Base-by-base conservation (phyloP, 2,329 filamentous ascomycete species). In the Pseudocercospora fuligena region DNA sequence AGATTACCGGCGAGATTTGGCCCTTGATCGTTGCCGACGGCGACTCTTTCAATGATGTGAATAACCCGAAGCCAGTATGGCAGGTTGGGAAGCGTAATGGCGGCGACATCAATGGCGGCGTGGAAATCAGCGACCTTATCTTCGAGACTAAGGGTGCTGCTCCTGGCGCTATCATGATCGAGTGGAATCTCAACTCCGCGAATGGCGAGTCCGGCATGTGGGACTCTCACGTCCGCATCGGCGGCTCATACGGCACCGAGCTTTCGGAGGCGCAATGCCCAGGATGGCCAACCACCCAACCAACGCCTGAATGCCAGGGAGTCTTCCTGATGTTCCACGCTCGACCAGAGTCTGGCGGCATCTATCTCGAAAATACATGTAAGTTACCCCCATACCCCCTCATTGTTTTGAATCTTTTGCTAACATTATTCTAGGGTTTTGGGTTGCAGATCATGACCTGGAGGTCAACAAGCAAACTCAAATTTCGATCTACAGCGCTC, bases 191-290 rank as follows among this genome's bases (percentile, higher is more conserved):
- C 49, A 88, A 88, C 51, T 90, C 88, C 40, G 78, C 85, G 3
- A 72, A 84, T 80, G 93, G 92, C 56, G 87, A 88, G 1, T 89
- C 89, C 21, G 94, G 89, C 69, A 89, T 97, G 80, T 99, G 94
- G 92, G 95, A 99, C 75, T 90, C 94, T n/a, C 95, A 99, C 83
- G 90, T 95, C 82, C 92, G 95, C 76, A 88, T 99, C 73, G 94
- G 93, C 73, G 95, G 95, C 51, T 89, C 90, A 63, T 90, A 91
- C 4, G 94, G 94, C 67, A 96, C 94, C 29, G 81, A 92, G 70
- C 86, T 98, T n/a, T 69, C 68, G 16, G 92, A 96, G 80, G 66
- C 68, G 60, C 56, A 69, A 62, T 71, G 97, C 97, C 82, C 89
- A 85, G 56, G 65, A n/a, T 97, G 92, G 92, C 90, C 92, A 78